Evolutionary conservation across 345 rosid species (phyloP).

Genomic region (Euphorbia tirucalli): DNA sequence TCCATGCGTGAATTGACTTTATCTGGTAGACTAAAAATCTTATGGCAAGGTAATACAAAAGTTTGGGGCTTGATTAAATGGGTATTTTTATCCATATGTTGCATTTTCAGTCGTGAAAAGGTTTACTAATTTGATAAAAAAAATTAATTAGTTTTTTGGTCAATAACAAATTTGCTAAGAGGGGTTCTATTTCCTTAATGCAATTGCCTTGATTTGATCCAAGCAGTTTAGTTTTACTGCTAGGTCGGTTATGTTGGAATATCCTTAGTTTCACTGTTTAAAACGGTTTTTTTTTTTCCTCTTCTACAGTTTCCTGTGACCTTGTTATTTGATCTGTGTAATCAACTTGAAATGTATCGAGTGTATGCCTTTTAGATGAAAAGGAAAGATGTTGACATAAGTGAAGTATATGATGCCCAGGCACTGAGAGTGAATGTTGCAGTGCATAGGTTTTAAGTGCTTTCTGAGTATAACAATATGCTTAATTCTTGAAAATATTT

Average conservation of each 20-base stretch:
- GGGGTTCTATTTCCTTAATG: background rate
- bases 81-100: background rate
- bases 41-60: constrained; percentile 54
- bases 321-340: background rate
- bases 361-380: constrained; percentile 48
- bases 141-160: too few relatives aligned
- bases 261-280: background rate
- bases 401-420: constrained; percentile 72
- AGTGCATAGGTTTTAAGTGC: constrained; percentile 45
- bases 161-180: too few relatives aligned
- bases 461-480: background rate
- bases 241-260: too few relatives aligned
- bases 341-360: background rate
- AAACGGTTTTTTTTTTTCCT: background rate
- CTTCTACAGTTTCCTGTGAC: background rate
- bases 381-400: too few relatives aligned
- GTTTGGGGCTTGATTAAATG: constrained; percentile 1
- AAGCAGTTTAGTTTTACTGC: background rate
- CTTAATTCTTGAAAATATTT: background rate
- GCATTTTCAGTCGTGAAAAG: too few relatives aligned
- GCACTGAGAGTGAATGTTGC: constrained; percentile 69
- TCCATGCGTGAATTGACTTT: constrained; percentile 61
- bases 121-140: too few relatives aligned
- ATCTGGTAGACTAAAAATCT: constrained; percentile 63
- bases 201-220: too few relatives aligned